phyloP scores from a whole-genome alignment of 768 basidiomycete genomes.

The Inosperma sp. region DNA sequence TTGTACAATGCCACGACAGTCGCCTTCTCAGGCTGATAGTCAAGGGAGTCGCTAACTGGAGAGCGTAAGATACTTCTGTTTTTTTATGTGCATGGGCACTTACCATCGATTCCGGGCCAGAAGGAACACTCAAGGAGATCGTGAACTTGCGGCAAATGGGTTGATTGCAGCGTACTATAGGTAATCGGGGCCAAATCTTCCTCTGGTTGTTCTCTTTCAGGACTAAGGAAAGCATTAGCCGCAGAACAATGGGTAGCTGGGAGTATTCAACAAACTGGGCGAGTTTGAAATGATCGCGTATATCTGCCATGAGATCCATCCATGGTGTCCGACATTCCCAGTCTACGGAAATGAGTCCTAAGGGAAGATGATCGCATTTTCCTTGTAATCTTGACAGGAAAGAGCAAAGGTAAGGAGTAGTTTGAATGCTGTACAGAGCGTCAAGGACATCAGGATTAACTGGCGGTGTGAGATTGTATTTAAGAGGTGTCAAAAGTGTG shows the following conservation, averaged over 20 bases:
- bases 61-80: neutral
- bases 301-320: constrained; percentile 71
- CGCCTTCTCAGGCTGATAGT: constrained; percentile 63
- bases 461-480: too few species aligned
- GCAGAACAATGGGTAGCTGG: constrained; percentile 1
- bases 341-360: constrained; percentile 53
- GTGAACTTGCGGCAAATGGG: constrained; percentile 66
- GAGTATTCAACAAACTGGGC: constrained; percentile 46
- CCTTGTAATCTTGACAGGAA: constrained; percentile 65
- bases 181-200: constrained; percentile 51
- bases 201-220: constrained; percentile 43
- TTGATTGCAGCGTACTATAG: constrained; percentile 55
- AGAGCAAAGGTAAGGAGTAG: constrained; percentile 61
- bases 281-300: constrained; percentile 58
- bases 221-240: constrained; percentile 36
- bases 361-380: constrained; percentile 25
- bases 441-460: constrained; percentile 39
- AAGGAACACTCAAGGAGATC: constrained; percentile 64
- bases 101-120: constrained; percentile 77
- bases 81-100: constrained; percentile 15
- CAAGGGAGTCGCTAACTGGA: constrained; percentile 65
- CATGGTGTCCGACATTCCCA: constrained; percentile 71
- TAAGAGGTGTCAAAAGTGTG: too few species aligned
- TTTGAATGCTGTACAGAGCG: constrained; percentile 50
- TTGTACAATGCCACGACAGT: constrained; percentile 76